Conservation (phyloP, 371 early-diverging fungal species). For the Syncephalastrum racemosum region DNA sequence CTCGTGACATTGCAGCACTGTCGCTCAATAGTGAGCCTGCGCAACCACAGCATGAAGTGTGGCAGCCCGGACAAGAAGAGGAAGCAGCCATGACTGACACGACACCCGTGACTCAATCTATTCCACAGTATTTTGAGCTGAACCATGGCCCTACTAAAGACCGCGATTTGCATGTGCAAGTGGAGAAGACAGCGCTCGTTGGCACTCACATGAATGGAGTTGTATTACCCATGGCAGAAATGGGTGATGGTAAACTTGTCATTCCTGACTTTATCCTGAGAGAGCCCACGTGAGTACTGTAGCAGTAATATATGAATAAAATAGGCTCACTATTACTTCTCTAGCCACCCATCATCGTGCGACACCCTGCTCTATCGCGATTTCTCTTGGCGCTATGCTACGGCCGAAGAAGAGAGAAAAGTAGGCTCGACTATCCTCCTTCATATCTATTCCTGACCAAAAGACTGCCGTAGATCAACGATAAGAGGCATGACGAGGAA, state of each 20-base stretch:
- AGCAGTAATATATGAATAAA: background rate
- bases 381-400: slow-evolving; percentile 13
- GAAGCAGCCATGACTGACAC: background rate
- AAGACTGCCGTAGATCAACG: background rate
- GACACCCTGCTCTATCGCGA: background rate
- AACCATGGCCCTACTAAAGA: background rate
- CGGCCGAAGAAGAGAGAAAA: slow-evolving; percentile 10
- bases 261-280: slow-evolving; percentile 39
- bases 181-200: slow-evolving; percentile 14
- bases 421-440: background rate
- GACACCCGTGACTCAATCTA: background rate
- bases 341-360: background rate
- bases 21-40: slow-evolving; percentile 11
- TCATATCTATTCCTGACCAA: too few relatives aligned
- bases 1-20: slow-evolving; percentile 19
- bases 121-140: background rate
- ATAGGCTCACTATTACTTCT: background rate
- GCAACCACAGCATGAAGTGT: slow-evolving; percentile 2
- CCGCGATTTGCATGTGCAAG: slow-evolving; percentile 6
- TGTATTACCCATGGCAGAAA: slow-evolving; percentile 30
- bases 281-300: background rate
- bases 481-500: background rate
- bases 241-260: slow-evolving; percentile 22
- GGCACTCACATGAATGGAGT: slow-evolving; percentile 24
- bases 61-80: background rate